These are phyloP conservation scores for Wickerhamomyces sp. DNA, from an alignment of 1,139 yeast genomes.

Conservation along the genomic window DNA sequence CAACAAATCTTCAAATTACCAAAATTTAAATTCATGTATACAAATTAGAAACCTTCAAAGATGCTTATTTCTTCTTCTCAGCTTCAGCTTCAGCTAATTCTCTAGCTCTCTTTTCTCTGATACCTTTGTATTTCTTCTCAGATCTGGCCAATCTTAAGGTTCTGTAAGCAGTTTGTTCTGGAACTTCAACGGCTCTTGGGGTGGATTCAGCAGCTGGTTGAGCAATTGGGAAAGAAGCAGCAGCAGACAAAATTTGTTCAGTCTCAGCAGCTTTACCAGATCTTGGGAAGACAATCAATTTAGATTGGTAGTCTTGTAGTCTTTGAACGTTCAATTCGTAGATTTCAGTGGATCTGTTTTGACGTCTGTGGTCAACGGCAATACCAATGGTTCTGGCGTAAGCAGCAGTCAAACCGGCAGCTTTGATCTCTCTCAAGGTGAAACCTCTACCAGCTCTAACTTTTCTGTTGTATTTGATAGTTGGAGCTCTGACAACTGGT, in stretches of 20 bases:
- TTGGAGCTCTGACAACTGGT: constrained; percentile 98
- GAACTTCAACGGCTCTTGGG: constrained; percentile 90
- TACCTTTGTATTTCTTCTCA: constrained; percentile 86
- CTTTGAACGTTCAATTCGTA: constrained; percentile 93
- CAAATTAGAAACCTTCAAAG: too few relatives aligned
- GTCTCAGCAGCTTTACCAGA: constrained; percentile 76
- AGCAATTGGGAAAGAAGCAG: constrained; percentile 88
- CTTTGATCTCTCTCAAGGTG: constrained; percentile 97
- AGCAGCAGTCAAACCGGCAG: constrained; percentile 92
- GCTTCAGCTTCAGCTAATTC: constrained; percentile 99
- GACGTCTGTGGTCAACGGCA: constrained; percentile 99
- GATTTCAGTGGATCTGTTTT: constrained; percentile 95
- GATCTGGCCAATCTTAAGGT: constrained; percentile 93
- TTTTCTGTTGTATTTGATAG: constrained; percentile 98
- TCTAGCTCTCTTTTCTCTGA: constrained; percentile 93
- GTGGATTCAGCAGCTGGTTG: constrained; percentile 69
- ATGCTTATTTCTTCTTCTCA: constrained; percentile 75
- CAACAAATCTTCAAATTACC: too few relatives aligned
- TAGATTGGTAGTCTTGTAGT: constrained; percentile 93
- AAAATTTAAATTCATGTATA: too few relatives aligned
- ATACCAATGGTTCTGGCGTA: constrained; percentile 98
- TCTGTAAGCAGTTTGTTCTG: constrained; percentile 89
- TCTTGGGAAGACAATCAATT: constrained; percentile 94
- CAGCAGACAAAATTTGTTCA: constrained; percentile 67
- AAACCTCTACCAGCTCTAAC: constrained; percentile 99